Evolutionary conservation across 2,329 filamentous ascomycete genomes (phyloP), one percentile per base, ranked within the genome.

Genomic region (Botrytis deweyae): DNA sequence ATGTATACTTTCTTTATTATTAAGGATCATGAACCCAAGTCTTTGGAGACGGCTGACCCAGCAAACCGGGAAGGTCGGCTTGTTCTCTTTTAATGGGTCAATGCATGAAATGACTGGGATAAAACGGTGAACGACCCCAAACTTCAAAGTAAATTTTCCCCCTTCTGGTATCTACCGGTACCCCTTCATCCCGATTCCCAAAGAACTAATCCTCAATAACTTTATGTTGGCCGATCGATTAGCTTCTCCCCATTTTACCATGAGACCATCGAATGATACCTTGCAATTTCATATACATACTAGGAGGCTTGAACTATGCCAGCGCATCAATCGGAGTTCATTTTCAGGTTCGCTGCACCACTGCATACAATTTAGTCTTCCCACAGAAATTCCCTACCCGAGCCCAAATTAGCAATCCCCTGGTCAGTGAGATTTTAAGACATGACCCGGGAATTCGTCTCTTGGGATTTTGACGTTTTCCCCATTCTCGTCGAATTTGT

Each of bases 41-140:
- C 70, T 68, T 40, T 61, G 70, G 70, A 72, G 61, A 72, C 70
- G 70, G 70, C 70, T 38, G 70, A 66, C 70, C 70, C 70, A 72
- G 61, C 46, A 72, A 52, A 66, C 70, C 70, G 70, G 65, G 70
- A 72, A 44, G 36, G 61, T 46, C 70, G 61, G 70, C 70, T 72
- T 67, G 38, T 52, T 55, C 38, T 68, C 52, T 44, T 58, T 58
- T 66, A 61, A 72, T 52, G 70, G 63, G 70, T 61, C 63, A 33
- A 72, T 72, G 70, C 70, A 72, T 55, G 70, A 59, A 72, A 72
- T 72, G 38, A 61, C 70, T 49, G 38, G 70, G 70, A 63, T 71
- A n/a, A 58, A 29, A 14, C 25, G 52, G 29, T 71, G 36, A 63
- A 52, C 25, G 25, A 18, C 66, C 38, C 46, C n/a, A 58, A 58